A percentile compares a stretch with the other conserved stretches of the same genome.
Evolutionary conservation across 2,329 filamentous ascomycete genomes (phyloP).

Genomic region (Claviceps quebecensis): DNA sequence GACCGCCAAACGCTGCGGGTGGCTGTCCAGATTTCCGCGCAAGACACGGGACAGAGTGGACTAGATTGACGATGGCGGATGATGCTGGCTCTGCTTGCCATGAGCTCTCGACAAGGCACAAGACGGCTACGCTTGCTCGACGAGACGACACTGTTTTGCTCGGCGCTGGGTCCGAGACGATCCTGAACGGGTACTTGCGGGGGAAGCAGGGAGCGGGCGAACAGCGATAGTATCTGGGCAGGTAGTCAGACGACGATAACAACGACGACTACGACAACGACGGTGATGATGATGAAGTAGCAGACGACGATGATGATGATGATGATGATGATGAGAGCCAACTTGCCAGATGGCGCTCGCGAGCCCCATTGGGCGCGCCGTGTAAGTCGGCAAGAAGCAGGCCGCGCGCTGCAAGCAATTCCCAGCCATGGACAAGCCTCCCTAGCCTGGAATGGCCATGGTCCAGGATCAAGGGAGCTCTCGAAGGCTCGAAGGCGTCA

Average conservation of each 20-base stretch:
- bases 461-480: no score
- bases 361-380: background rate
- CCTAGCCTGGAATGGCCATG: background rate
- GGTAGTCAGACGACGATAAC: background rate
- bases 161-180: background rate
- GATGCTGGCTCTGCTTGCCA: background rate
- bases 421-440: background rate
- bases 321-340: background rate
- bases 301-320: background rate
- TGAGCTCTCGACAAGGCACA: background rate
- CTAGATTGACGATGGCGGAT: background rate
- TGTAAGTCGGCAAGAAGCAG: conserved; percentile 2
- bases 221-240: background rate
- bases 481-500: background rate
- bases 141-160: background rate
- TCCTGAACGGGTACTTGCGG: background rate
- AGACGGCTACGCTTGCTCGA: background rate
- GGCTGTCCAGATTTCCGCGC: background rate
- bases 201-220: background rate
- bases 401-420: conserved; percentile 3
- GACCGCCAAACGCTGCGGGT: background rate
- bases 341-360: background rate
- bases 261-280: background rate
- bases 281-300: background rate
- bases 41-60: background rate